These are phyloP conservation scores for Carex myosuroides DNA, from an alignment of 176 grass and related monocot genomes.

Conservation along the genomic window DNA sequence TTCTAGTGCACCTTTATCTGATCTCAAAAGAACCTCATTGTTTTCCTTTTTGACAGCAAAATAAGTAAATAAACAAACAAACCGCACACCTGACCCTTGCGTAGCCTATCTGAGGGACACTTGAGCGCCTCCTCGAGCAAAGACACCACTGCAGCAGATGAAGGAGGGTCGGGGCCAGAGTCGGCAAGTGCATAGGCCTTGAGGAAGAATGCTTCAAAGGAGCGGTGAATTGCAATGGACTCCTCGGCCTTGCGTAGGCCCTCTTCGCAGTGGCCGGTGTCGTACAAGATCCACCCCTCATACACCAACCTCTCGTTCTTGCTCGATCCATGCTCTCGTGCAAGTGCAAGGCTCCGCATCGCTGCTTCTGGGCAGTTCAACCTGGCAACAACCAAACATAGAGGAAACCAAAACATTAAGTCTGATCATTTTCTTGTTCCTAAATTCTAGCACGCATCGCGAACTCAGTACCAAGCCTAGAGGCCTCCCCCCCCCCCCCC, in stretches of 20 bases:
- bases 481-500: too few species aligned
- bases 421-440: not conserved
- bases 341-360: constrained; percentile 78
- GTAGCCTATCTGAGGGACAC: constrained; percentile 81
- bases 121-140: constrained; percentile 85
- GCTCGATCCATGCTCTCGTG: constrained; percentile 62
- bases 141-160: constrained; percentile 63
- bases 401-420: not conserved
- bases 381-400: constrained; percentile 28
- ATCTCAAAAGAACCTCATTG: not conserved
- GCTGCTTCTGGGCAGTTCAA: constrained; percentile 85
- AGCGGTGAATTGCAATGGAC: constrained; percentile 77
- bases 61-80: not conserved
- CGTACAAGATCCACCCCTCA: constrained; percentile 94
- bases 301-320: constrained; percentile 72
- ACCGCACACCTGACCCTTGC: constrained; percentile 70
- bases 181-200: constrained; percentile 91
- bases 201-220: constrained; percentile 93
- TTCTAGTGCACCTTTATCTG: not conserved
- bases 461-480: too few species aligned
- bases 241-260: constrained; percentile 77
- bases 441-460: not conserved
- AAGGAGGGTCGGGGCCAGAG: constrained; percentile 65
- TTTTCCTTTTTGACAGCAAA: not conserved
- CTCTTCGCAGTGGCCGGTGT: constrained; percentile 85